Base-by-base conservation (phyloP, 225 moss, liverwort and hornwort genomes). In the Rhytidiadelphus loreus region DNA sequence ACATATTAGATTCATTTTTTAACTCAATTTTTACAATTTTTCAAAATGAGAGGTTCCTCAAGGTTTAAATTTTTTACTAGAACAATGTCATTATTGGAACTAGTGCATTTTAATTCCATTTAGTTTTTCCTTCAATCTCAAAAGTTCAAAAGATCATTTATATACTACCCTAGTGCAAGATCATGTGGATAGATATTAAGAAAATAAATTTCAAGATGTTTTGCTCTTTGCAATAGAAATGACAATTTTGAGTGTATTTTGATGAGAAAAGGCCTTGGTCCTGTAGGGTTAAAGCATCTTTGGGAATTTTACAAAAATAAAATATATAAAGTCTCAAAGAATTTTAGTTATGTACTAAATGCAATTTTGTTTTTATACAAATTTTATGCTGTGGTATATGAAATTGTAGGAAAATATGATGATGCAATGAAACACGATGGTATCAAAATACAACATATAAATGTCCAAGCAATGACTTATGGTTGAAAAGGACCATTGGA, bases 131-230 rank as follows among this genome's bases (percentile, higher is more conserved):
- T n/a, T n/a, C n/a, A n/a, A n/a, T n/a, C n/a, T n/a, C n/a, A n/a
- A n/a, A n/a, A n/a, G n/a, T n/a, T n/a, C n/a, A n/a, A n/a, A n/a
- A n/a, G n/a, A n/a, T n/a, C n/a, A n/a, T n/a, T n/a, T n/a, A n/a
- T n/a, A n/a, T n/a, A n/a, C n/a, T n/a, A n/a, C n/a, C n/a, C n/a
- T n/a, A n/a, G n/a, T n/a, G n/a, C n/a, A n/a, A n/a, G n/a, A n/a
- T 46, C 12, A 0, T 68, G 2, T 7, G 0, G 2, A 68, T n/a
- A 7, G 5, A 21, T 68, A n/a, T n/a, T 0, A 13, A n/a, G 9
- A 23, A 37, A 37, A 12, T 1, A 37, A 65, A 19, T 37, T 37
- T 66, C 2, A 12, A 68, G 22, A n/a, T 22, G 12, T 66, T n/a
- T 68, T 22, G 7, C 7, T 23, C 11, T 66, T 68, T 4, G 2